Evolutionary conservation across 1,284 basidiomycete genomes (phyloP).

Genomic region (Ganoderma multipileum): DNA sequence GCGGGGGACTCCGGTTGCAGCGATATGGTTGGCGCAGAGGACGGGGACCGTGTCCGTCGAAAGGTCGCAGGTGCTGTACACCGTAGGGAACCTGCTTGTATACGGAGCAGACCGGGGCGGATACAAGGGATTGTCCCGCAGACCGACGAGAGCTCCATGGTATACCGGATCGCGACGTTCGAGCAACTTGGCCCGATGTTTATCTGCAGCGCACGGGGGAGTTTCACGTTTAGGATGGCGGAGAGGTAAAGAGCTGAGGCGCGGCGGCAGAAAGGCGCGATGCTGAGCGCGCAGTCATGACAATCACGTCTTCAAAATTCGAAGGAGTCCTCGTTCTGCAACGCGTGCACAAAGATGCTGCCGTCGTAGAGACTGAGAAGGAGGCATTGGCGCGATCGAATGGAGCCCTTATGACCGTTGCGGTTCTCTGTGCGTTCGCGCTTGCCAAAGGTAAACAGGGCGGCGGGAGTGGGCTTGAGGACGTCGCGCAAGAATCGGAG

Average conservation of each 20-base stretch:
- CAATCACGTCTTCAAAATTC: constrained; percentile 60
- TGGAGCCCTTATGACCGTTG: constrained; percentile 2
- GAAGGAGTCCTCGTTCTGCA: constrained; percentile 57
- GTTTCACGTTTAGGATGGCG: constrained; percentile 50
- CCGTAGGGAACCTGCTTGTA: constrained; percentile 5
- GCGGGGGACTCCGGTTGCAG: constrained; percentile 30
- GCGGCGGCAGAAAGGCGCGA: constrained; percentile 65
- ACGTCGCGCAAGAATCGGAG: constrained; percentile 32
- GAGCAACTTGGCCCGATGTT: constrained; percentile 40
- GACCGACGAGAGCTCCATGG: constrained; percentile 60
- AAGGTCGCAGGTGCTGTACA: background rate
- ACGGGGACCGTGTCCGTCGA: background rate
- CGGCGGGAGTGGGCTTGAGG: constrained; percentile 30
- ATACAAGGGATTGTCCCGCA: constrained; percentile 38
- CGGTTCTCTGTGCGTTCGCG: constrained; percentile 26
- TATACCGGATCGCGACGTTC: constrained; percentile 49
- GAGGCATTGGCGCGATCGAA: background rate
- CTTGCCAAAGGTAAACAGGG: constrained; percentile 33
- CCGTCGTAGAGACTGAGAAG: background rate
- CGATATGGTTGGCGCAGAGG: background rate
- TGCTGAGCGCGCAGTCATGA: constrained; percentile 60
- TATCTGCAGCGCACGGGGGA: constrained; percentile 55
- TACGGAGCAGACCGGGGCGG: constrained; percentile 10
- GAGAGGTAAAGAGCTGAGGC: constrained; percentile 56
- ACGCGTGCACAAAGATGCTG: no score